Base-by-base conservation (phyloP, 225 moss, liverwort and hornwort genomes). In the Polytrichum formosum region DNA sequence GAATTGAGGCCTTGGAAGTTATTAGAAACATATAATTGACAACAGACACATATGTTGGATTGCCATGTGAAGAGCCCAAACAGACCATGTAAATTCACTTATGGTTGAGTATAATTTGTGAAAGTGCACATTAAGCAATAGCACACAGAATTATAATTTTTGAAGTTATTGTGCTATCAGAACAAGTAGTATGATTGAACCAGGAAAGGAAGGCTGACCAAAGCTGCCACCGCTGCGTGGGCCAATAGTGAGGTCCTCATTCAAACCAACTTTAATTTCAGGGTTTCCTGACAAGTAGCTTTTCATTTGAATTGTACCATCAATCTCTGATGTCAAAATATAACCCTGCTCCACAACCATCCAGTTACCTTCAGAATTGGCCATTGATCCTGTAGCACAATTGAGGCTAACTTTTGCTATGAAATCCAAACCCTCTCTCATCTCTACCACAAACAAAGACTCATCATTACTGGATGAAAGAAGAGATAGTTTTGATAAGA, bases 231-330 rank as follows among this genome's bases (percentile, higher is more conserved):
- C 79, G 71, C 84, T 79, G 61, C 76, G 73, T 26, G 74, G 85
- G 28, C 88, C 94, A 74, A 98, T 87, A 54, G 82, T 91, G 76
- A 98, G 84, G 77, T 94, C 98, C 68, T 98, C 98, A 80, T 94
- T 94, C 69, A 98, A 77, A 55, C 91, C 98, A 65, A 98, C 92
- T 84, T 91, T 91, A 26, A 98, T 94, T 88, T 98, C 98, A 56
- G 98, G 98, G 77, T 91, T 98, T 54, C 98, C 98, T 68, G 98
- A 85, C 67, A 98, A 70, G 74, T 94, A 98, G 69, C 98, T 98
- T 72, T 98, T 98, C 98, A 98, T 98, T 80, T 94, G 98, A 69
- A 98, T 98, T 30, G 88, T 92, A 37, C 98, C 98, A 66, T 98
- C 94, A 68, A 98, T 91, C 80, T 98, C 98, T 62, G 94, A 98